Evolutionary conservation across 2,329 filamentous ascomycete genomes (phyloP), one percentile per base, ranked within the genome.

Genomic region (Hypoxylon sp.): DNA sequence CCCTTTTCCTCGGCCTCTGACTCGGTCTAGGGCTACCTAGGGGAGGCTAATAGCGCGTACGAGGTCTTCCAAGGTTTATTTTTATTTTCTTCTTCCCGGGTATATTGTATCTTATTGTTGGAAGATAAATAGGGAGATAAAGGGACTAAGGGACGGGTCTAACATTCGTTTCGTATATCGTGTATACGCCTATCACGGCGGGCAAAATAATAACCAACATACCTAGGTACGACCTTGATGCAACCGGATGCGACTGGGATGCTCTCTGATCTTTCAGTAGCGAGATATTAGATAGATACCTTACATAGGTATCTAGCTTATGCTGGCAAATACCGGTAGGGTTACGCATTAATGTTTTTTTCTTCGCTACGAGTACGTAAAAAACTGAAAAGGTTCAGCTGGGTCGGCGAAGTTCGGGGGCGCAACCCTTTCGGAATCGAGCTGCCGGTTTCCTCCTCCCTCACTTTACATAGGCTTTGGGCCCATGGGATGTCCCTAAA

Each of bases 131-230:
- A 48, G 57, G 56, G 41, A 55, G 30, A 32, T 38, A 49, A 58
- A 52, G 58, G 46, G 21, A 58, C 32, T 53, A 21, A 21, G 51
- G 59, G 43, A 45, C 46, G 53, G 53, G 63, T 59, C 53, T 34
- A 63, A 63, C 63, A 66, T 59, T 66, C 63, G 59, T 63, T 66
- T 65, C 45, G 38, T 62, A 50, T 52, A 48, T 52, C 48, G 38
- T 60, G 36, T 52, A 60, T 52, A 34, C 46, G 57, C 32, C 36
- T 43, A 46, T 52, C 48, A 25, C 21, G 19, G 28, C 11, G 19
- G 38, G 25, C n/a, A n/a, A n/a, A 51, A 60, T 51, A 60, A 52
- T 60, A 60, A 52, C 30, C 28, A 46, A 41, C 28, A 21, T 19
- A 59, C 46, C 32, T 45, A 19, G 28, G 28, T 30, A 7, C 28